These are phyloP conservation scores for Lyophyllum semitale DNA, from an alignment of 768 basidiomycete species.

Conservation along the genomic window DNA sequence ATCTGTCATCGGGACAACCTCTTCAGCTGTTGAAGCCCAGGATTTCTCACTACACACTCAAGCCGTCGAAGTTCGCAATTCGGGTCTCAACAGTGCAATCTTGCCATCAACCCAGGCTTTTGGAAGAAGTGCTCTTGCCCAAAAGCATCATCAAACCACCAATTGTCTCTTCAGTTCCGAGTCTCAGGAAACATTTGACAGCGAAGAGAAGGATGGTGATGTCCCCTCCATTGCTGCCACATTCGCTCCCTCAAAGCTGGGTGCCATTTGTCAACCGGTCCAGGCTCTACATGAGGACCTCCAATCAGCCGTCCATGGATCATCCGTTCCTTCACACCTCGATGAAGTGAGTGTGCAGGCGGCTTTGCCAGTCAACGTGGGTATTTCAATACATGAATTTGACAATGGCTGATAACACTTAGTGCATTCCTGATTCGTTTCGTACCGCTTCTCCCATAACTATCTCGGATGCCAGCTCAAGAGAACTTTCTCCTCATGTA, in stretches of 20 bases:
- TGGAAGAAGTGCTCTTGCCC: conserved; percentile 37
- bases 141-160: conserved; percentile 16
- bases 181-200: background rate
- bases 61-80: conserved; percentile 2
- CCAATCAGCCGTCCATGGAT: background rate
- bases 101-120: conserved; percentile 39
- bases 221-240: conserved; percentile 25
- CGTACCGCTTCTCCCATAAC: background rate
- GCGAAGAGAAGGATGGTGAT: conserved; percentile 13
- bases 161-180: conserved; percentile 9
- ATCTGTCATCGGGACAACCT: conserved; percentile 27
- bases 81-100: conserved; percentile 10
- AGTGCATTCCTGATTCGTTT: conserved; percentile 17
- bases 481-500: conserved; percentile 23
- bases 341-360: background rate
- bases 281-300: background rate
- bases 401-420: conserved; percentile 32
- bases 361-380: conserved; percentile 1
- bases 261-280: conserved; percentile 3
- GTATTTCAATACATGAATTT: background rate
- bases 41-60: conserved; percentile 16
- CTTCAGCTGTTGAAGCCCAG: conserved; percentile 9
- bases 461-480: conserved; percentile 26
- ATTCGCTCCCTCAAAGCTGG: conserved; percentile 35
- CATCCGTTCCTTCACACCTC: background rate